Base-by-base conservation (phyloP, 805 yeast genomes). In the Barnettozyma sp. region DNA sequence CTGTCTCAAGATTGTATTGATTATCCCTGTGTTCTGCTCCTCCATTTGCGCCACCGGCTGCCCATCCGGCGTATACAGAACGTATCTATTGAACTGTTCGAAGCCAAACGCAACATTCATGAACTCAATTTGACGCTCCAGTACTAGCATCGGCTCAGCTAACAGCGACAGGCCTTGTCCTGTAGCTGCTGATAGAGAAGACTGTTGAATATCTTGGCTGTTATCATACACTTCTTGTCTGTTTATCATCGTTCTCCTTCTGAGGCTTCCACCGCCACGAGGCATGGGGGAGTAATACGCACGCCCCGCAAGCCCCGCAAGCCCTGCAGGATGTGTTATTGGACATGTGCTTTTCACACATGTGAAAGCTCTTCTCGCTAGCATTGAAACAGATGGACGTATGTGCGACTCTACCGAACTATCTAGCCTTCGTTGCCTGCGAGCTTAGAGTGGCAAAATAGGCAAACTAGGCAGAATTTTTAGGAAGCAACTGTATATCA, bases 41-140 rank as follows among this genome's bases (percentile, higher is more conserved):
- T 73, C 68, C 77, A 90, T 75, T 55, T 68, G 78, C 0, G 96
- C 98, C 7, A 92, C 52, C 34, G 73, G 77, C 35, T 74, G 66
- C 1, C 97, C 97, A 43, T 65, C 47, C 0, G 82, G 70, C 55
- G 85, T 82, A 76, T 79, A 69, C 29, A 92, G 70, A 10, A 66
- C 69, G 54, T 90, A 90, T 44, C 70, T 64, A 55, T 88, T 90
- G 2, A 92, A 85, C 60, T 92, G 97, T 56, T 90, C 97, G 49
- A 83, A 85, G 2, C 97, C 97, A 10, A 88, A 53, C 35, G 87
- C 70, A 13, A 92, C 66, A 52, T 86, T 88, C 86, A 86, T 79
- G 64, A 80, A 70, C 61, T 92, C 97, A 17, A 92, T 66, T 52
- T 84, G 82, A 39, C 98, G 70, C 52, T 90, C 96, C 30, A 92